These are phyloP conservation scores for Schizophyllum amplum DNA, from an alignment of 1,284 basidiomycete genomes.

Conservation along the genomic window DNA sequence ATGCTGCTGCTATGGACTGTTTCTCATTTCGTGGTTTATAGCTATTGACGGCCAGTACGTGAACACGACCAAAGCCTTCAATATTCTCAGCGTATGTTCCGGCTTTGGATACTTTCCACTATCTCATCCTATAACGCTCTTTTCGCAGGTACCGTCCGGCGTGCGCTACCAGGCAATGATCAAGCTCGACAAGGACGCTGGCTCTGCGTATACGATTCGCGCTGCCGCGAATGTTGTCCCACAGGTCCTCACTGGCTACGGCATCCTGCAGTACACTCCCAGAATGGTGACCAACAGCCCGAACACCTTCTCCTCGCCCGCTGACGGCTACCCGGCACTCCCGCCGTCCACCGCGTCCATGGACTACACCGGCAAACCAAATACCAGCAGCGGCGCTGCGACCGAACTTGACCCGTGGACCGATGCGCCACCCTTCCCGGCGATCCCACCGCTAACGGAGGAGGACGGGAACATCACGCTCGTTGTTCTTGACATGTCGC, in stretches of 20 bases:
- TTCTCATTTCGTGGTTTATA: not conserved
- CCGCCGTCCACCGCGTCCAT: conserved; percentile 1
- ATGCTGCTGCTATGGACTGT: not conserved
- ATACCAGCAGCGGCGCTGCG: not conserved
- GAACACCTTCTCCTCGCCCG: not conserved
- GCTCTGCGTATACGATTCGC: conserved; percentile 6
- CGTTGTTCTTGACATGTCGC: conserved; percentile 5
- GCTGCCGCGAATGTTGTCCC: conserved; percentile 5
- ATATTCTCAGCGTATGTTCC: conserved; percentile 1
- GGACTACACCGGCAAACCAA: not conserved
- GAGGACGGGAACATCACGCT: not conserved
- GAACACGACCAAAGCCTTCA: conserved; percentile 2
- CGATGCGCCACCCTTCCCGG: conserved; percentile 2
- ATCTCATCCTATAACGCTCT: not conserved
- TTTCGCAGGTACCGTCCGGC: conserved; percentile 2
- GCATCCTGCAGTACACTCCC: conserved; percentile 6
- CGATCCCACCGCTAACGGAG: not conserved
- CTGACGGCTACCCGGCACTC: conserved; percentile 1
- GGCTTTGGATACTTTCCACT: not conserved
- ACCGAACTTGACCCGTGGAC: not conserved
- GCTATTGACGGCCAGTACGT: conserved; percentile 6
- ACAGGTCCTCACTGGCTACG: conserved; percentile 5
- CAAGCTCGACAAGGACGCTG: conserved; percentile 6
- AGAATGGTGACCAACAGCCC: not conserved
- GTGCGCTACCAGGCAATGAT: conserved; percentile 2